A percentile compares a stretch with the other conserved stretches of the same genome.
Conservation (phyloP, 306 rosid species). For the Glycine tomentella region DNA sequence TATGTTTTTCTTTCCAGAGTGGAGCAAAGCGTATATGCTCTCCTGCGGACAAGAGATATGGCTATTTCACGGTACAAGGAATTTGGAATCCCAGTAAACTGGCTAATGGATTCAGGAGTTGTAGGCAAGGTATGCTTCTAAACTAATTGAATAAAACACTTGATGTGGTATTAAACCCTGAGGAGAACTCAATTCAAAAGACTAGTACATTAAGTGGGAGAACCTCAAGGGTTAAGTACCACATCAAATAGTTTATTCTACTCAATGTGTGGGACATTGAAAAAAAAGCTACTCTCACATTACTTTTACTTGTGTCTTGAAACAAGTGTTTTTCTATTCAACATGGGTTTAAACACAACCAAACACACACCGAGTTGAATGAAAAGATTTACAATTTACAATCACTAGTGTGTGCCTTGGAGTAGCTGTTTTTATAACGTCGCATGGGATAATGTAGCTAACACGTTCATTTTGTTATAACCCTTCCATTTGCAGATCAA, state of each 20-base stretch:
- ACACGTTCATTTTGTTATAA: slow-evolving; percentile 14
- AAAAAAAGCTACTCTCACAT: too few relatives aligned
- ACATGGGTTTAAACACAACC: not conserved
- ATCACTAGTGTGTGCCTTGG: not conserved
- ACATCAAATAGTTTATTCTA: too few relatives aligned
- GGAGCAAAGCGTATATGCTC: slow-evolving; percentile 92
- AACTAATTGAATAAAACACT: not conserved
- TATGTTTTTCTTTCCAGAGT: slow-evolving; percentile 60
- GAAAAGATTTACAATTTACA: too few relatives aligned
- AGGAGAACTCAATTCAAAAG: too few relatives aligned
- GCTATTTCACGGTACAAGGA: slow-evolving; percentile 91
- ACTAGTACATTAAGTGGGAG: too few relatives aligned
- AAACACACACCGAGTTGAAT: too few relatives aligned
- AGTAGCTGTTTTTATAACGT: not conserved
- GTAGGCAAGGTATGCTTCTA: slow-evolving; percentile 86
- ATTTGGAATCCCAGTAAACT: slow-evolving; percentile 92
- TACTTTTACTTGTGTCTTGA: too few relatives aligned
- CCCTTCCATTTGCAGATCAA: slow-evolving; percentile 67
- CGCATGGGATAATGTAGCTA: slow-evolving; percentile 20
- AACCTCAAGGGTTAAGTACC: too few relatives aligned
- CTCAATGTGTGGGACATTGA: too few relatives aligned
- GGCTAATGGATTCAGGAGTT: slow-evolving; percentile 92
- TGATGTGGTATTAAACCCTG: too few relatives aligned
- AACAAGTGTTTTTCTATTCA: not conserved
- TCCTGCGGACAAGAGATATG: slow-evolving; percentile 93